Percentiles rank a stretch among this genome's conserved stretches.
These are phyloP conservation scores for Pichia sp. DNA, from an alignment of 1,139 yeast species.

Conservation along the genomic window DNA sequence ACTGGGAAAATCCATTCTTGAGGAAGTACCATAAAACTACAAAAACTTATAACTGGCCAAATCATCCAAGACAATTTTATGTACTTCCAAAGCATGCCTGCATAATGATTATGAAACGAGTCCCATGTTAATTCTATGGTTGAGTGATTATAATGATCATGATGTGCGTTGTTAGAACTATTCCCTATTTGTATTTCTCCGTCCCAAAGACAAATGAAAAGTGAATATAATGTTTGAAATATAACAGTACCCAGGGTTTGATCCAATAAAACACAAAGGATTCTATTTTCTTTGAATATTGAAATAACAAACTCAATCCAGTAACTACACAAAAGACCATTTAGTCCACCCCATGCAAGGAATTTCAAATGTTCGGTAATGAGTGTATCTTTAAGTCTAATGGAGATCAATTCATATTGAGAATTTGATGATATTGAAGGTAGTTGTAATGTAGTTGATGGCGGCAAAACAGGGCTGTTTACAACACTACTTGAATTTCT, in stretches of 20 bases:
- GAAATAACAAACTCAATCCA: conserved; percentile 50
- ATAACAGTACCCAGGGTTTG: conserved; percentile 49
- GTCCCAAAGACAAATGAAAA: conserved; percentile 52
- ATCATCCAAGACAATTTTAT: conserved; percentile 47
- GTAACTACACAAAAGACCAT: conserved; percentile 48
- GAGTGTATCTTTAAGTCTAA: neutral
- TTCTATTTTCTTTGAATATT: conserved; percentile 30
- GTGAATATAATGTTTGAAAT: conserved; percentile 47
- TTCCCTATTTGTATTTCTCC: conserved; percentile 26
- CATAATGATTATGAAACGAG: conserved; percentile 16
- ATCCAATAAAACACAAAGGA: conserved; percentile 42
- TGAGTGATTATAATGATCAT: neutral
- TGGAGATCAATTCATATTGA: neutral
- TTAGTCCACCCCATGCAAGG: conserved; percentile 54
- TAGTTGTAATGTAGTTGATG: neutral
- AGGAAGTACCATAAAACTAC: conserved; percentile 40
- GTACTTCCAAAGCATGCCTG: conserved; percentile 38
- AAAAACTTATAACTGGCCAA: conserved; percentile 54
- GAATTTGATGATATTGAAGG: neutral
- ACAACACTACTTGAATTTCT: neutral
- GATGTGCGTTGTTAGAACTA: neutral
- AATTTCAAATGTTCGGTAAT: conserved; percentile 38
- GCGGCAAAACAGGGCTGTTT: neutral
- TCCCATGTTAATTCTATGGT: conserved; percentile 8
- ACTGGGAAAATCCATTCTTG: conserved; percentile 47